These are phyloP conservation scores for Samsoniella hepiali DNA, from an alignment of 2,329 filamentous ascomycete species.

Conservation along the genomic window DNA sequence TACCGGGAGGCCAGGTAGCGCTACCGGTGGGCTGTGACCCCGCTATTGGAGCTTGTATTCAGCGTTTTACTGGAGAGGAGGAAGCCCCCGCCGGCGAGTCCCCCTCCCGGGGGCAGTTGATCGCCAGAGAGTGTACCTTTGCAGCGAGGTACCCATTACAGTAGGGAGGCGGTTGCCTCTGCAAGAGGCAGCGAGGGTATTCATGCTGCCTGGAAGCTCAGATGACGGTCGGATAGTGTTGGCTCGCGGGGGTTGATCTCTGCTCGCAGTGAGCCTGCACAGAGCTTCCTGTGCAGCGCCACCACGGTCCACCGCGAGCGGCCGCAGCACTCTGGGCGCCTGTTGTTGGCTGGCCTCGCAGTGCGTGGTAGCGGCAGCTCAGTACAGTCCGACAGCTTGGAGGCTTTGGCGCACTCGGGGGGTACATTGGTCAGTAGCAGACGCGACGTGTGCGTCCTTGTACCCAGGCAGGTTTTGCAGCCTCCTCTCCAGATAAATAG, in stretches of 20 bases:
- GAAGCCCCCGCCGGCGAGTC: neutral
- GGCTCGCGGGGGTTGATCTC: neutral
- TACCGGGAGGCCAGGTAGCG: slow-evolving; percentile 1
- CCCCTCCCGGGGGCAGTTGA: neutral
- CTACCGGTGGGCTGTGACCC: slow-evolving; percentile 6
- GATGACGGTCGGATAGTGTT: neutral
- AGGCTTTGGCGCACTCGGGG: no score
- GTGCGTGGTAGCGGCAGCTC: no score
- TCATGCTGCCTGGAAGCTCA: neutral
- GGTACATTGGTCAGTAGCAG: no score
- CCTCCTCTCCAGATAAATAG: no score
- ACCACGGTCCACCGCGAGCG: neutral
- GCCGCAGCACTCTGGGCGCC: neutral
- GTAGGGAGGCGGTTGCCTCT: neutral
- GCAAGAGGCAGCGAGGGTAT: neutral
- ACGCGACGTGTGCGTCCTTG: no score
- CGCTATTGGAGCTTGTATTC: neutral
- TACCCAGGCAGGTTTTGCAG: no score
- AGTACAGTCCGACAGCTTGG: no score
- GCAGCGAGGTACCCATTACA: neutral
- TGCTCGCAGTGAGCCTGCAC: no score
- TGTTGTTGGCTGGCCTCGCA: neutral
- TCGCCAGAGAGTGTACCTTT: neutral
- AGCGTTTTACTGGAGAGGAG: neutral
- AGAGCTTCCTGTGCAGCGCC: neutral